These are phyloP conservation scores for Rostrohypoxylon terebratum DNA, from an alignment of 495 filamentous ascomycete genomes.

Conservation along the genomic window DNA sequence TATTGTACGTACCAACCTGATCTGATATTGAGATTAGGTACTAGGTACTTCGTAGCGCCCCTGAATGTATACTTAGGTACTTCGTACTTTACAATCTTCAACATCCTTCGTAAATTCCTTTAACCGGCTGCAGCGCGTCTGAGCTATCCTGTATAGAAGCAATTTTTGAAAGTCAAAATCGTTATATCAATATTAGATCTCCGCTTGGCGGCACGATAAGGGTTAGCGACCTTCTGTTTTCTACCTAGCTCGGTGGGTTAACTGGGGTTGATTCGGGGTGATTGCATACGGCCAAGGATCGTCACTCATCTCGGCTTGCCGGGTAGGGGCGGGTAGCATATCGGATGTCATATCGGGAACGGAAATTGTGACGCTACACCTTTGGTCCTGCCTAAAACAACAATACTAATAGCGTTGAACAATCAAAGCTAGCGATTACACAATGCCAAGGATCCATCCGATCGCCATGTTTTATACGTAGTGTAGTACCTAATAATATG, in stretches of 20 bases:
- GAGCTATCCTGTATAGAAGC: background rate
- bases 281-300: conserved; percentile 38
- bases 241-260: conserved; percentile 28
- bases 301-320: conserved; percentile 21
- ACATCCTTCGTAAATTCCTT: background rate
- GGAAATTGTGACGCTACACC: conserved; percentile 27
- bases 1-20: no score
- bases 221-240: conserved; percentile 33
- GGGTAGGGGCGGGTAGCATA: conserved; percentile 26
- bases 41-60: no score
- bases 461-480: conserved; percentile 28
- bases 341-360: background rate
- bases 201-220: conserved; percentile 1
- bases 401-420: conserved; percentile 26
- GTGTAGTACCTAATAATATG: no score
- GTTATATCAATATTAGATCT: background rate
- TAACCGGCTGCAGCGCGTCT: background rate
- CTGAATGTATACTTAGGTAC: no score
- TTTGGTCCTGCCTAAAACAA: conserved; percentile 45
- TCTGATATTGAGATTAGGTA: no score
- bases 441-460: conserved; percentile 34
- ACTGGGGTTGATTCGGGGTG: background rate
- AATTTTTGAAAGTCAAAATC: background rate
- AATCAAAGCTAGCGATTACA: conserved; percentile 35
- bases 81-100: no score